These are phyloP conservation scores for Trebouxia sp. DNA, from an alignment of 139 green algal species.

Conservation along the genomic window DNA sequence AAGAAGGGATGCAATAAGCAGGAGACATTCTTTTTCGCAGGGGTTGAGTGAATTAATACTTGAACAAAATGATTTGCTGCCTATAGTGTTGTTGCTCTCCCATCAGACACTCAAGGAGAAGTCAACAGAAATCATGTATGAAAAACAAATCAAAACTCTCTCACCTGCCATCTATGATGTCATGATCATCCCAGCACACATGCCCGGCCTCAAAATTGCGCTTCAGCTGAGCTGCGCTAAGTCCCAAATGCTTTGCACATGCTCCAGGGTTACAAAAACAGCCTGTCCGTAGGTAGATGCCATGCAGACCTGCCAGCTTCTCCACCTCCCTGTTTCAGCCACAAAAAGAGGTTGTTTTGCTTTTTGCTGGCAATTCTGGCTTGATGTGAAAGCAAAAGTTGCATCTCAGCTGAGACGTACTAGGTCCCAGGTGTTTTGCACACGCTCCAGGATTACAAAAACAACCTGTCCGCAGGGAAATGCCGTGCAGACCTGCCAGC, in stretches of 20 bases:
- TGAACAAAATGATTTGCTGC: no score
- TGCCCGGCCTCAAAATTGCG: constrained; percentile 70
- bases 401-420: constrained; percentile 41
- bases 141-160: background rate
- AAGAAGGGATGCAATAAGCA: no score
- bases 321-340: constrained; percentile 53
- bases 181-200: constrained; percentile 85
- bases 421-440: constrained; percentile 53
- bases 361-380: no score
- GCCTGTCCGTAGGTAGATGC: constrained; percentile 75
- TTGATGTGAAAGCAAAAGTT: no score
- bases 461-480: constrained; percentile 79
- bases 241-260: constrained; percentile 52
- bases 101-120: no score
- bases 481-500: constrained; percentile 68
- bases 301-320: constrained; percentile 65
- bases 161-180: constrained; percentile 75
- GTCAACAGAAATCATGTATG: no score
- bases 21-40: no score
- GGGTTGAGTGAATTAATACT: no score
- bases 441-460: constrained; percentile 92
- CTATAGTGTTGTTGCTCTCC: no score
- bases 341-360: background rate
- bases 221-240: constrained; percentile 47
- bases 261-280: constrained; percentile 93